phyloP scores from a whole-genome alignment of 202 grass and related monocot genomes.

The Eragrostis tef region DNA sequence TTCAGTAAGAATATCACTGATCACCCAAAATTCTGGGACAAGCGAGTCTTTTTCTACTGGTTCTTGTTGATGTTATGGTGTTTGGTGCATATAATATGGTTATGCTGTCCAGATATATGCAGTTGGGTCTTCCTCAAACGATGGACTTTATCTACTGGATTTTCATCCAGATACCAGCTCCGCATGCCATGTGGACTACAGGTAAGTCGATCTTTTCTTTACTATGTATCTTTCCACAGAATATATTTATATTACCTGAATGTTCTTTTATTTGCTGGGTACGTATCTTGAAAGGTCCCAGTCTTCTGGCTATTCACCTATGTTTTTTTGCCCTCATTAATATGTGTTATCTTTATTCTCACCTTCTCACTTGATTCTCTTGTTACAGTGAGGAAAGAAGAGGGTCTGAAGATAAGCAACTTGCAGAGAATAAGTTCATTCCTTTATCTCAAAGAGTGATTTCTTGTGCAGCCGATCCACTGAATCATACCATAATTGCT shows the following conservation, averaged over 20 bases:
- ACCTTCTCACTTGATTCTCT: slow-evolving; percentile 33
- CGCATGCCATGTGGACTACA: slow-evolving; percentile 80
- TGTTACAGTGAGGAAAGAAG: slow-evolving; percentile 66
- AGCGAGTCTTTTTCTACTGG: background rate
- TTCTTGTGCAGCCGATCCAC: slow-evolving; percentile 76
- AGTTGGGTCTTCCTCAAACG: slow-evolving; percentile 69
- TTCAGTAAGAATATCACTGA: slow-evolving; percentile 61
- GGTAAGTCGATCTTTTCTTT: slow-evolving; percentile 53
- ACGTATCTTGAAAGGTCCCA: slow-evolving; percentile 3
- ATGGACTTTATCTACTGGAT: slow-evolving; percentile 79
- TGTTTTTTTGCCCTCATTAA: background rate
- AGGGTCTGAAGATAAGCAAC: slow-evolving; percentile 43
- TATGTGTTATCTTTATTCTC: slow-evolving; percentile 23
- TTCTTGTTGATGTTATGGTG: background rate
- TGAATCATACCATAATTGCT: slow-evolving; percentile 63
- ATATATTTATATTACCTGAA: slow-evolving; percentile 1
- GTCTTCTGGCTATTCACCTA: slow-evolving; percentile 11
- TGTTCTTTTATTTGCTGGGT: slow-evolving; percentile 30
- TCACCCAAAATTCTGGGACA: slow-evolving; percentile 40
- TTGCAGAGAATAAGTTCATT: slow-evolving; percentile 70
- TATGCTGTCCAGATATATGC: slow-evolving; percentile 71
- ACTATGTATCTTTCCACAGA: background rate
- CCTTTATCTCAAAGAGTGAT: slow-evolving; percentile 66
- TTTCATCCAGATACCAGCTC: slow-evolving; percentile 82
- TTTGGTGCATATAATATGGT: slow-evolving; percentile 25